Evolutionary conservation across 352 stramenopile genomes (phyloP).

Genomic region (Peronospora destructor): DNA sequence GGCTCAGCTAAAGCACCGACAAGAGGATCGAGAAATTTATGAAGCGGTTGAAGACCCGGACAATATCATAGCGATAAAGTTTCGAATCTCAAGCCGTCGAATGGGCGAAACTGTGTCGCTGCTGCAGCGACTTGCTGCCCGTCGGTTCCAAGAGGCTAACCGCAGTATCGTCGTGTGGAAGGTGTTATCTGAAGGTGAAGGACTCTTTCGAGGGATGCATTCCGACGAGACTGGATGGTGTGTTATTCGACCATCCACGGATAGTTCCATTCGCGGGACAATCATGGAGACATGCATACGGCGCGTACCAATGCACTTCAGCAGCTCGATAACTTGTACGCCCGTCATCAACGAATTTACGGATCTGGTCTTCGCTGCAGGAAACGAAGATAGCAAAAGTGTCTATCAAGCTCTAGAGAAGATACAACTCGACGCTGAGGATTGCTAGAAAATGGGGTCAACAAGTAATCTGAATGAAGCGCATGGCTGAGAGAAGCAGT

Average conservation of each 20-base stretch:
- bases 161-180: conserved; percentile 59
- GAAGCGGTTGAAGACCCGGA: conserved; percentile 11
- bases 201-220: conserved; percentile 20
- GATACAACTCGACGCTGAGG: conserved; percentile 18
- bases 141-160: conserved; percentile 38
- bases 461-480: neutral
- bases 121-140: conserved; percentile 28
- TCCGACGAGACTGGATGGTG: conserved; percentile 32
- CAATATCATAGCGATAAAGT: conserved; percentile 27
- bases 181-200: conserved; percentile 41
- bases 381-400: conserved; percentile 20
- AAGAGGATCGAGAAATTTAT: conserved; percentile 19
- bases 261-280: conserved; percentile 5
- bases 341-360: conserved; percentile 24
- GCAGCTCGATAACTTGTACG: neutral
- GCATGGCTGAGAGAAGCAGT: too few species aligned
- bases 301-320: conserved; percentile 30
- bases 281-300: conserved; percentile 25
- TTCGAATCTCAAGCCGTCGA: conserved; percentile 15
- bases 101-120: conserved; percentile 17
- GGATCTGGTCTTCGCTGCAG: conserved; percentile 17
- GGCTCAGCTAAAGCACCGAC: conserved; percentile 18
- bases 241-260: conserved; percentile 9
- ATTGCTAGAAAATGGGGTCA: neutral
- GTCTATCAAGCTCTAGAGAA: conserved; percentile 16